phyloP scores from a whole-genome alignment of 345 rosid species.

The Gossypium turneri region DNA sequence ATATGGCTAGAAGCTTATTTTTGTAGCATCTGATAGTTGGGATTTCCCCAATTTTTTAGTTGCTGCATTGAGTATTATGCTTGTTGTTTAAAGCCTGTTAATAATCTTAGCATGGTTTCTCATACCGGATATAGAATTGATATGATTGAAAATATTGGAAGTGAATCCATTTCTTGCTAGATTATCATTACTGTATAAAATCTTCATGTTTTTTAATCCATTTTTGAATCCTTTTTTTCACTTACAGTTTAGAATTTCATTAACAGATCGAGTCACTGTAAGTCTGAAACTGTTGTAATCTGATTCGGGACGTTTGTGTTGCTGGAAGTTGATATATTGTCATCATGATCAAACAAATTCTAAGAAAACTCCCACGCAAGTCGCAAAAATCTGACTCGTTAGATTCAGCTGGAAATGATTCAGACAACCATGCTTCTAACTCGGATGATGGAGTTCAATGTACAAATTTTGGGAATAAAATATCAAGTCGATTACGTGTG shows the following conservation, averaged over 20 bases:
- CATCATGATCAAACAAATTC: constrained; percentile 69
- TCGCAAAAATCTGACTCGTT: constrained; percentile 39
- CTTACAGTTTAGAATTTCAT: background rate
- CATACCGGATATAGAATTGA: background rate
- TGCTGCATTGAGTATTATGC: background rate
- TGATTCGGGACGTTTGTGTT: constrained; percentile 21
- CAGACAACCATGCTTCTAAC: constrained; percentile 32
- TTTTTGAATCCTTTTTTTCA: background rate
- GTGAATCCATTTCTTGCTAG: constrained; percentile 8
- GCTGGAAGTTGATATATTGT: constrained; percentile 25
- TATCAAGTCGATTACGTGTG: constrained; percentile 60
- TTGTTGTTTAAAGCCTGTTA: constrained; percentile 6
- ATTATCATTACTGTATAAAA: background rate
- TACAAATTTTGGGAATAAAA: constrained; percentile 50
- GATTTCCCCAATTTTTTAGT: background rate
- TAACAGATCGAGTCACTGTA: background rate
- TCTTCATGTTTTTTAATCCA: background rate
- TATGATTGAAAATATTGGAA: constrained; percentile 7
- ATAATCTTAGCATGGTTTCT: background rate
- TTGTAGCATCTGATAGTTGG: background rate
- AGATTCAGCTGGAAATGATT: constrained; percentile 42
- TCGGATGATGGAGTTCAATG: constrained; percentile 44
- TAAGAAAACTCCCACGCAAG: constrained; percentile 68
- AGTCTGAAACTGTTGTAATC: background rate
- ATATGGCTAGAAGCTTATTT: background rate